Evolutionary conservation across 768 basidiomycete genomes (phyloP).

Genomic region (Lentinula boryana): DNA sequence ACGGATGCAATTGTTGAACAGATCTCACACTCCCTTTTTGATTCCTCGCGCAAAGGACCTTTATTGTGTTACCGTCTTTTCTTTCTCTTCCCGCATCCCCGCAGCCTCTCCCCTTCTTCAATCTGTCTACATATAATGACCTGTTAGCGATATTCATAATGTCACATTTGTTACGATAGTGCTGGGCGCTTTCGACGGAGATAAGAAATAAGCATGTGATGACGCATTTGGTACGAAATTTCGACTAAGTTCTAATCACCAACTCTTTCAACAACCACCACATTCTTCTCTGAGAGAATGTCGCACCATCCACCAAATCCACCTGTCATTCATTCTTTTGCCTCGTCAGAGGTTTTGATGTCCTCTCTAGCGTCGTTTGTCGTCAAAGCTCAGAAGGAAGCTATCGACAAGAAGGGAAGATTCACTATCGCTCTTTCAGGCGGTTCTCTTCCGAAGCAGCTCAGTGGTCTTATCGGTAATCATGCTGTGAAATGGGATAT

Average conservation of each 20-base stretch:
- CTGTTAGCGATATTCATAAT: constrained; percentile 1
- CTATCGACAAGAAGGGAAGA: constrained; percentile 80
- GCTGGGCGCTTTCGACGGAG: background rate
- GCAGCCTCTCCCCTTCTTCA: background rate
- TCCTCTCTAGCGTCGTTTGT: constrained; percentile 75
- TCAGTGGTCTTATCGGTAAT: constrained; percentile 62
- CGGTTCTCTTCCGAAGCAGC: constrained; percentile 81
- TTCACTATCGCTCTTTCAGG: constrained; percentile 95
- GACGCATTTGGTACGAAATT: background rate
- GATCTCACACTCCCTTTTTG: too few species aligned
- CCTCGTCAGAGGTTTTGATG: constrained; percentile 47
- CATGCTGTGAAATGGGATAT: constrained; percentile 83
- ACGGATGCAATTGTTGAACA: constrained; percentile 82
- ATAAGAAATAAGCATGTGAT: background rate
- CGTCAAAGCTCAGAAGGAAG: constrained; percentile 81
- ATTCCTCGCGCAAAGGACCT: background rate
- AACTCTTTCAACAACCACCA: background rate
- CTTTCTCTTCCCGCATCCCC: background rate
- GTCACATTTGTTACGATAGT: background rate
- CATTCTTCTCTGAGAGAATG: background rate
- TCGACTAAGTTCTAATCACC: background rate
- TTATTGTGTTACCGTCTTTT: background rate
- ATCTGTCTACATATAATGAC: constrained; percentile 2
- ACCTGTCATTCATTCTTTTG: constrained; percentile 72
- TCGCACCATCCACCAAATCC: constrained; percentile 51